These are phyloP conservation scores for Penicillium sp. DNA, from an alignment of 2,329 filamentous ascomycete species.

Conservation along the genomic window DNA sequence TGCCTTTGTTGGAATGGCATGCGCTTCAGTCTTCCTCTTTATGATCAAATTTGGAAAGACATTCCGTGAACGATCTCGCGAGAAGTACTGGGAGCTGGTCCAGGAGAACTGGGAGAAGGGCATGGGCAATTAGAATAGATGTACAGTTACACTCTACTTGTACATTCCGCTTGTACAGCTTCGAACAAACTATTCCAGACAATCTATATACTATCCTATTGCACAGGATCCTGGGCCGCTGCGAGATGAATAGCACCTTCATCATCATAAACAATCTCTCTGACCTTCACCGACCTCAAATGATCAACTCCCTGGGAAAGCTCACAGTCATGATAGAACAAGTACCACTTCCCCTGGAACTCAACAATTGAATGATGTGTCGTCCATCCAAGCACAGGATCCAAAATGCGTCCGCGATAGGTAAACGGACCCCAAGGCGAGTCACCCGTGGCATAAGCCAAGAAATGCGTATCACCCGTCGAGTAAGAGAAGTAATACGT, in stretches of 20 bases:
- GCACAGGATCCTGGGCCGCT: background rate
- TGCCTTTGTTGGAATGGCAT: slow-evolving; percentile 38
- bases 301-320: slow-evolving; percentile 68
- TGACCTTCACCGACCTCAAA: slow-evolving; percentile 69
- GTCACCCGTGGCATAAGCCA: slow-evolving; percentile 65
- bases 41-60: slow-evolving; percentile 42
- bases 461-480: slow-evolving; percentile 72
- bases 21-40: slow-evolving; percentile 37
- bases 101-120: slow-evolving; percentile 33
- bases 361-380: slow-evolving; percentile 78
- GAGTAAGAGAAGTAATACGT: slow-evolving; percentile 76
- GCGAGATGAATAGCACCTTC: slow-evolving; percentile 58
- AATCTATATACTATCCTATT: background rate
- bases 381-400: slow-evolving; percentile 77
- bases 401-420: slow-evolving; percentile 67
- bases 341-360: slow-evolving; percentile 67
- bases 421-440: slow-evolving; percentile 69
- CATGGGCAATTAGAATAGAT: slow-evolving; percentile 28
- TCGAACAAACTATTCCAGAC: background rate
- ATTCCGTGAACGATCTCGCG: slow-evolving; percentile 33
- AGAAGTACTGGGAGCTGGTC: slow-evolving; percentile 40
- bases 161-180: background rate
- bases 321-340: slow-evolving; percentile 74
- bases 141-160: too few relatives aligned
- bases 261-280: slow-evolving; percentile 69